Evolutionary conservation across 768 basidiomycete genomes (phyloP), one percentile per base, ranked within the genome.

Genomic region (Amyloporia xantha): DNA sequence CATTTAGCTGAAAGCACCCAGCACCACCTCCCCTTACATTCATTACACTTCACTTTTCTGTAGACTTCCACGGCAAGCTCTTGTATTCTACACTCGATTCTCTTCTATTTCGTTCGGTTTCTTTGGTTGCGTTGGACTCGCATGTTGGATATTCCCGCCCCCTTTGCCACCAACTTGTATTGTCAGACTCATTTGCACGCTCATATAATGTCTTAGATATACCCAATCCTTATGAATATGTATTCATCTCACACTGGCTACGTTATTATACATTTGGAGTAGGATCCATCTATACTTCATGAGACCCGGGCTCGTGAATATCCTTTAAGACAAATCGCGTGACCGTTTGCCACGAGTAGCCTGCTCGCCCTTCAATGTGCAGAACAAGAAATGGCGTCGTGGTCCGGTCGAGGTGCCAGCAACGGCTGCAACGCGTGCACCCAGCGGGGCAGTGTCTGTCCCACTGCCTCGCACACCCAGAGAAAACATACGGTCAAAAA

Each of bases 401-500:
- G 90, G 86, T 4, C 88, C 89, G 9, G 77, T 73, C 3, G 74
- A 72, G 30, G 82, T 76, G 10, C 80, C 83, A 6, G 82, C 76
- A 5, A 79, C 81, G 1, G 78, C 81, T 19, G 83, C 75, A 13
- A 82, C 81, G 5, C 86, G 78, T 10, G 76, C 75, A 1, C 78
- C 76, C 4, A 82, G 59, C 15, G 85, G 78, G 2, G 78, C 76
- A 1, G 77, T 70, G 43, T 88, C 81, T 0, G 82, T 76, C 3
- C 84, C 86, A 49, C 81, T 79, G 24, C 82, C 81, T n/a, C 90
- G 83, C 7, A 91, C 71, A 17, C 89, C 89, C 10, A 92, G 73
- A 4, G 84, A 88, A 62, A 91, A 92, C 91, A 91, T 90, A 24
- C 89, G 71, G 64, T 91, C 89, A 60, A 91, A 93, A 11, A 91